Base-by-base conservation (phyloP, 2,329 filamentous ascomycete genomes). In the Fonsecaea multimorphosa region DNA sequence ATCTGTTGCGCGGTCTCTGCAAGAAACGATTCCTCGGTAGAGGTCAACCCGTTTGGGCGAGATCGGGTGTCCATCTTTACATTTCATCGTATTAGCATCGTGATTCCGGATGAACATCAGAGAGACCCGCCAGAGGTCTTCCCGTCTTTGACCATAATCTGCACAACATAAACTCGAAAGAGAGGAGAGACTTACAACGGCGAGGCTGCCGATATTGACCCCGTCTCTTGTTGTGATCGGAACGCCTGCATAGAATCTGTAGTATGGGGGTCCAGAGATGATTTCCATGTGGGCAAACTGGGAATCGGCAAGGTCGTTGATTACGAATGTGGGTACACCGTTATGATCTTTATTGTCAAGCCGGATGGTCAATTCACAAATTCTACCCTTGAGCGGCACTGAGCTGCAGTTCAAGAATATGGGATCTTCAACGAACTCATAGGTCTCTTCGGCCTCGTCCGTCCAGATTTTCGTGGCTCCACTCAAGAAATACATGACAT, bases 401-500 rank as follows among this genome's bases (percentile, higher is more conserved):
- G 66, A 73, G 57, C 64, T 73, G 58, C 76, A 77, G 11, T 77
- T 73, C 63, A 70, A 67, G 74, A 78, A 74, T 58, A 73, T 56
- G 1, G 64, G 73, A 61, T 75, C 68, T 49, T 74, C 74, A 11
- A 72, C 58, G 2, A 75, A 68, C 9, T 80, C 77, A 46, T 73
- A 74, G 2, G 73, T 65, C 8, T 16, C 16, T 16, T 66, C 64
- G 4, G 44, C 58, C 3, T 69, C 64, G 29, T 72, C 72, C 32
- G 81, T 71, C 31, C 76, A 75, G 9, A 83, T 72, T 58, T 75
- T 75, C 6, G 79, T 70, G 16, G 81, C 79, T 71, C 85, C 83
- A n/a, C 82, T 81, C 16, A 85, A 72, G 31, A 84, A 80, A 64
- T 82, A 84, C 67, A 84, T 82, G 24, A 74, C 77, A 8, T 81